phyloP scores from a whole-genome alignment of 2,329 filamentous ascomycete species.

The Bisporella sp. region DNA sequence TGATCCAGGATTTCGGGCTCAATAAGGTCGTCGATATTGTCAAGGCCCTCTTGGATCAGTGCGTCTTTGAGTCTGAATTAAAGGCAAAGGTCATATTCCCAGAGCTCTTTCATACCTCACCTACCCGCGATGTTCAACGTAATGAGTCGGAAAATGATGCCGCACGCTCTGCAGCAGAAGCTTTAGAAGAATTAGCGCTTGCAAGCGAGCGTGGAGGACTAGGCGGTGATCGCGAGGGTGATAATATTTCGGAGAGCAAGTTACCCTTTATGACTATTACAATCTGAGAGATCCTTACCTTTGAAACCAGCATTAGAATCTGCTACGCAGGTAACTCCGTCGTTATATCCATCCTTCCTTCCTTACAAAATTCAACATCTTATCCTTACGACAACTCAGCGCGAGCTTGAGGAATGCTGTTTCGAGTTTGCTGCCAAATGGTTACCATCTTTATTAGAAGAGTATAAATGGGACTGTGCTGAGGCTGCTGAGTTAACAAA shows the following conservation, averaged over 20 bases:
- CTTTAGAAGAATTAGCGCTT: conserved; percentile 21
- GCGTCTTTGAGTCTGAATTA: conserved; percentile 27
- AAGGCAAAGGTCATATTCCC: conserved; percentile 30
- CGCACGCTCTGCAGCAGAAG: conserved; percentile 22
- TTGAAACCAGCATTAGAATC: no score
- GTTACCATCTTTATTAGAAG: conserved; percentile 24
- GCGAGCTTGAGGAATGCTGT: conserved; percentile 32
- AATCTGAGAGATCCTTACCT: no score
- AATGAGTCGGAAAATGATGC: conserved; percentile 26
- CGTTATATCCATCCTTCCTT: no score
- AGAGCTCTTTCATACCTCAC: conserved; percentile 25
- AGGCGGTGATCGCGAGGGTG: conserved; percentile 7
- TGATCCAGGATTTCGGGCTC: conserved; percentile 14
- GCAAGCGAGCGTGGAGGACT: conserved; percentile 5
- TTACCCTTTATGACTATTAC: no score
- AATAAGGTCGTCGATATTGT: conserved; percentile 16
- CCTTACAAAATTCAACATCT: no score
- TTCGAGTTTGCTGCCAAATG: conserved; percentile 32
- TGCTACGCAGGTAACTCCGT: no score
- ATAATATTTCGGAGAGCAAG: conserved; percentile 13
- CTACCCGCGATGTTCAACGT: conserved; percentile 20
- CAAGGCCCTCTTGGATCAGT: conserved; percentile 18
- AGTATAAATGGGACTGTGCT: conserved; percentile 27
- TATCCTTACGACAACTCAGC: conserved; percentile 30
- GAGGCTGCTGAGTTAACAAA: conserved; percentile 31